Evolutionary conservation across 257 asterid genomes (phyloP).

Genomic region (Craterostigma plantagineum): DNA sequence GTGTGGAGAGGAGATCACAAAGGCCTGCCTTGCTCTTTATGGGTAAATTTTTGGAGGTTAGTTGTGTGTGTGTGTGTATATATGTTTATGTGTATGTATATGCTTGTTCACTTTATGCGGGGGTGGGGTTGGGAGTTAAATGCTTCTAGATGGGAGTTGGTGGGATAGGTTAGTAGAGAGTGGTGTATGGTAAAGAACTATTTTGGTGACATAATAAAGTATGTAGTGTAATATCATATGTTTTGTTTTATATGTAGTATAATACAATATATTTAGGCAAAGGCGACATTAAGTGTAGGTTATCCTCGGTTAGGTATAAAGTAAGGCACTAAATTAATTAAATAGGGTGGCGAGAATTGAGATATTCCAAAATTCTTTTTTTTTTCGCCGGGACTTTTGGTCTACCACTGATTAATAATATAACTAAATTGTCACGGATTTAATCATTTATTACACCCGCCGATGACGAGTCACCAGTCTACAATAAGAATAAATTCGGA

Average conservation of each 20-base stretch:
- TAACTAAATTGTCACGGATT: too few species aligned
- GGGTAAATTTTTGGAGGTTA: background rate
- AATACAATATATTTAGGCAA: conserved; percentile 2
- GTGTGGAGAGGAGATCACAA: too few species aligned
- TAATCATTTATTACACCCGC: too few species aligned
- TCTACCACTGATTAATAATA: too few species aligned
- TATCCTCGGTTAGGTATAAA: conserved; percentile 56
- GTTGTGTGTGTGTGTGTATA: conserved; percentile 4
- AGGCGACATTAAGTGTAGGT: conserved; percentile 19
- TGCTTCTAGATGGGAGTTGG: conserved; percentile 97
- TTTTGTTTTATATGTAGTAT: background rate
- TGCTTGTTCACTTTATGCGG: background rate
- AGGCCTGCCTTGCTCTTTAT: background rate
- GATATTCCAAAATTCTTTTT: conserved; percentile 7
- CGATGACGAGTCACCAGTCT: too few species aligned
- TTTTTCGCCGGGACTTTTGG: too few species aligned
- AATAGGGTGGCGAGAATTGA: conserved; percentile 11
- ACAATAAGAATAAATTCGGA: too few species aligned
- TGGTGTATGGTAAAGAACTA: too few species aligned
- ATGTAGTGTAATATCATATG: too few species aligned
- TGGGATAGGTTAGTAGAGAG: conserved; percentile 21
- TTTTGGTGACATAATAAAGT: conserved; percentile 7
- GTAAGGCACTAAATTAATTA: conserved; percentile 24
- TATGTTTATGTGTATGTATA: background rate
- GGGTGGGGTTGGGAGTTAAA: conserved; percentile 9